A percentile compares a stretch with the other conserved stretches of the same genome.
Conservation (phyloP, 108 stramenopile genomes). For the Skeletonema marinoi region DNA sequence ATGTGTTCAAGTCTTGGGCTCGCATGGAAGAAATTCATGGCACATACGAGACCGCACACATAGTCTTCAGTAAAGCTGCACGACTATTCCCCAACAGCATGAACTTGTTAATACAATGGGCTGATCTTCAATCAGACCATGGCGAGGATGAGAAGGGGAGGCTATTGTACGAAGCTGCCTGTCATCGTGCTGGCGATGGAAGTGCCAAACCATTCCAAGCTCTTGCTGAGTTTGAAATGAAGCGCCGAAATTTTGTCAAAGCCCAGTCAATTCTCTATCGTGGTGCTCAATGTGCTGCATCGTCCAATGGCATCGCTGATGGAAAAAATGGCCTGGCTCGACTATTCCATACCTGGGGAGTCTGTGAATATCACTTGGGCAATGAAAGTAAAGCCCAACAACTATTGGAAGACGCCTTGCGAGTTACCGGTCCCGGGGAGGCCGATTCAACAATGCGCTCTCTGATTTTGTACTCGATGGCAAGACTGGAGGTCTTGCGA, state of each 20-base stretch:
- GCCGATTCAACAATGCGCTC: slow-evolving; percentile 53
- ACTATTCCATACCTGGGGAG: slow-evolving; percentile 70
- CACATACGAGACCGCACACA: slow-evolving; percentile 51
- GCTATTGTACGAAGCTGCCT: slow-evolving; percentile 55
- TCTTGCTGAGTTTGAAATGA: slow-evolving; percentile 76
- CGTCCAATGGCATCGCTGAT: slow-evolving; percentile 13
- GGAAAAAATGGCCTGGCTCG: slow-evolving; percentile 49
- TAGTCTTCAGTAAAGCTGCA: slow-evolving; percentile 65
- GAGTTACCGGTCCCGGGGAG: slow-evolving; percentile 50
- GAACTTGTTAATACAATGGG: slow-evolving; percentile 63
- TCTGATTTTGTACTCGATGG: slow-evolving; percentile 68
- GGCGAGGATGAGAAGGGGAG: slow-evolving; percentile 44
- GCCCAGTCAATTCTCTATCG: slow-evolving; percentile 62
- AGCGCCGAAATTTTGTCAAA: slow-evolving; percentile 42
- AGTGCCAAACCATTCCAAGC: slow-evolving; percentile 61
- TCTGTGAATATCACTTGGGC: slow-evolving; percentile 75
- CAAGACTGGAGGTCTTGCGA: slow-evolving; percentile 54
- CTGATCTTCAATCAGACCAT: slow-evolving; percentile 53
- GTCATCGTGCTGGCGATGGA: slow-evolving; percentile 36
- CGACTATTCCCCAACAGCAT: slow-evolving; percentile 54
- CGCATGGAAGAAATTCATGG: slow-evolving; percentile 76
- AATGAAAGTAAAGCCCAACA: slow-evolving; percentile 54
- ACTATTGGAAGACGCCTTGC: slow-evolving; percentile 76
- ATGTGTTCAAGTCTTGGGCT: slow-evolving; percentile 78
- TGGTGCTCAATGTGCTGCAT: slow-evolving; percentile 53